Evolutionary conservation across 2,329 filamentous ascomycete genomes (phyloP).

Genomic region (Biscogniauxia mediterranea): DNA sequence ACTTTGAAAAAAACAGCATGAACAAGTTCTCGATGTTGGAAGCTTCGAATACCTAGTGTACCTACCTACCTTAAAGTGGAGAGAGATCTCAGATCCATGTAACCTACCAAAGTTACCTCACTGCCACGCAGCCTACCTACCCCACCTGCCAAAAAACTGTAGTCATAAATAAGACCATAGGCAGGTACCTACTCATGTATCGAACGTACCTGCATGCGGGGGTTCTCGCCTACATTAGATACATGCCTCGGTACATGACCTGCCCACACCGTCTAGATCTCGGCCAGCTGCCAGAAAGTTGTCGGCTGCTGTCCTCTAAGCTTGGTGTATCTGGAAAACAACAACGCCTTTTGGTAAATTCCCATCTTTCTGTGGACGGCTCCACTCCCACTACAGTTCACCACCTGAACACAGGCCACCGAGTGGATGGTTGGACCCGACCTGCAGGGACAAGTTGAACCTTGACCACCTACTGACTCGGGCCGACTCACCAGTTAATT

Average conservation of each 20-base stretch:
- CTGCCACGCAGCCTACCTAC: too few relatives aligned
- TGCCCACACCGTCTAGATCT: neutral
- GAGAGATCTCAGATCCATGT: too few relatives aligned
- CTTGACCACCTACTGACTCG: neutral
- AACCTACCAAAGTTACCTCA: too few relatives aligned
- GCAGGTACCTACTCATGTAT: neutral
- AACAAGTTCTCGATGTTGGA: too few relatives aligned
- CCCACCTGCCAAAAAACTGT: too few relatives aligned
- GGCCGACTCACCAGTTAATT: conserved; percentile 1
- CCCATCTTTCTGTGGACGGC: neutral
- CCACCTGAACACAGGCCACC: too few relatives aligned
- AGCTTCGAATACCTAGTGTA: too few relatives aligned
- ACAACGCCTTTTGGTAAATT: too few relatives aligned
- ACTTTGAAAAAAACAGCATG: too few relatives aligned
- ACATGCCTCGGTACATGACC: neutral
- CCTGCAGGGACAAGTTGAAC: neutral
- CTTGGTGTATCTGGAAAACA: neutral
- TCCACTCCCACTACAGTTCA: neutral
- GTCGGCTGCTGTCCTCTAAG: neutral
- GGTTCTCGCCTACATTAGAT: neutral
- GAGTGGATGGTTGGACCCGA: too few relatives aligned
- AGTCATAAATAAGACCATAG: too few relatives aligned
- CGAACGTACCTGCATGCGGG: neutral
- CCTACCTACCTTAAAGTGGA: too few relatives aligned
- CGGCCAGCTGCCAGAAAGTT: neutral